A percentile compares a stretch with the other conserved stretches of the same genome.
Evolutionary conservation across 176 grass and related monocot genomes (phyloP).

Genomic region (Eleusine coracana): DNA sequence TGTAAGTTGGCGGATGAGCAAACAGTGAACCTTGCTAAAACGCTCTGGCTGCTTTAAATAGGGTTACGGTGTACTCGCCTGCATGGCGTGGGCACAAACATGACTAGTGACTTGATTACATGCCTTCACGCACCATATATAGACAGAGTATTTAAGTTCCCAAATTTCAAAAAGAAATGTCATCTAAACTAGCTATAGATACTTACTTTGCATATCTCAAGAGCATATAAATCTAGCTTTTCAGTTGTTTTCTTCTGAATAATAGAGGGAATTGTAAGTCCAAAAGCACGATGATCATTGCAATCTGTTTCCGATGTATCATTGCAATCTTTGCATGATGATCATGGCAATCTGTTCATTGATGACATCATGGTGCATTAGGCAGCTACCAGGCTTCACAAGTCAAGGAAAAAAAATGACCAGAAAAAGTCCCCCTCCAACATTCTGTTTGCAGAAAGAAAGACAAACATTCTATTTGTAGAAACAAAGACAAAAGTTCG

Average conservation of each 20-base stretch:
- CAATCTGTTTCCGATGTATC: no score
- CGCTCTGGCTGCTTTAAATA: no score
- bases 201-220: neutral
- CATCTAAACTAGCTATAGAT: neutral
- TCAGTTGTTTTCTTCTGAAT: slow-evolving; percentile 2
- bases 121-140: no score
- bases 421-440: neutral
- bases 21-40: no score
- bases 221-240: neutral
- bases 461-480: neutral
- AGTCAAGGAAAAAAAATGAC: neutral
- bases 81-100: no score
- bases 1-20: no score
- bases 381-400: neutral
- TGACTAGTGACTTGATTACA: no score
- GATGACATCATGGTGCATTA: neutral
- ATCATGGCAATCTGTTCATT: no score
- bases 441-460: neutral
- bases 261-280: neutral
- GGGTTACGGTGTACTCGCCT: no score
- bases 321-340: neutral
- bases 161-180: neutral
- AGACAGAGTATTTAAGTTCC: neutral
- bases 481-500: no score
- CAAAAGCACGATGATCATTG: neutral